Base-by-base conservation (phyloP, 2,329 filamentous ascomycete genomes). In the Alternaria ethzedia region DNA sequence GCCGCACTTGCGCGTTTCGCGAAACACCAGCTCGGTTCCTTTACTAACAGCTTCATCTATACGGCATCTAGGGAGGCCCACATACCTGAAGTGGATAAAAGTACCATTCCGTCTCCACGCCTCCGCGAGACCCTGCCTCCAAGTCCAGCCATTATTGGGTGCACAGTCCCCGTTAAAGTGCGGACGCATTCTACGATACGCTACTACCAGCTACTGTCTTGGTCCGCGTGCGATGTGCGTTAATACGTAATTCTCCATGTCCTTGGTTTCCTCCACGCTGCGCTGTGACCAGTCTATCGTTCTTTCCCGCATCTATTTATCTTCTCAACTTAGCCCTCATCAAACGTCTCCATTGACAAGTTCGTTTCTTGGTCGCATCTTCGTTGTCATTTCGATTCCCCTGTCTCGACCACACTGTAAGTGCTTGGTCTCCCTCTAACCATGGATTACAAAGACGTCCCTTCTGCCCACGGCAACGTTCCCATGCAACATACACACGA, bases 361-460 rank as follows among this genome's bases (percentile, higher is more conserved):
- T 17, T 46, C 41, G 20, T 17, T 28, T 61, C 23, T 13, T 36
- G 15, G 21, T 13, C 15, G 20, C 9, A 26, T 51, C 32, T 55
- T 36, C 20, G 15, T 59, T n/a, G 26, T 21, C 21, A 12, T 17
- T 51, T 57, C 32, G 5, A 32, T n/a, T 32, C 15, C 41, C 41
- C 21, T 20, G 12, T 17, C 20, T 12, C 32, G 43, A 47, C 21
- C 15, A 43, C 43, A 12, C 45, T 23, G 66, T 69, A 59, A 63
- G 59, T 68, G 61, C 56, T 63, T 63, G 46, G 51, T 12, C 25
- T 55, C 41, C 45, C 57, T 54, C 41, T 52, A 61, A 61, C 20
- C 51, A 73, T 73, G 71, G 62, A 66, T 55, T 60, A 49, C 41
- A 57, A 66, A 66, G 66, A 62, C 63, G 49, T 61, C 57, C 32